Evolutionary conservation across 208 protist genomes (phyloP), one percentile per base, ranked within the genome.

Genomic region (Trypanosoma mega): DNA sequence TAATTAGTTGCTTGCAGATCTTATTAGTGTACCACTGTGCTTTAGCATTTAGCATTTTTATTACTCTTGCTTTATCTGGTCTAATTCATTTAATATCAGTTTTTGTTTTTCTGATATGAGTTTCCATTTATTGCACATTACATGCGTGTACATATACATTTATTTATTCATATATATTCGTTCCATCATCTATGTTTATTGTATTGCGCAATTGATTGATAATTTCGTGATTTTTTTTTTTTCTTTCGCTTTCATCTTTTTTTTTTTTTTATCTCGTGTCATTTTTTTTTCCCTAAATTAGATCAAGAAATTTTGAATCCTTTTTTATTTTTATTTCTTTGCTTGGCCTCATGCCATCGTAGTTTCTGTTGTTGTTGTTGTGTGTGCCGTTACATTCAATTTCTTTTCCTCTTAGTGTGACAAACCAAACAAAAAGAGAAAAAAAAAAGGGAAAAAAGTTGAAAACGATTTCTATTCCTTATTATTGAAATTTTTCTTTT

Each of bases 251-350:
- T 24, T 53, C 21, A 6, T 20, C 26, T 39, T 21, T 37, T 12
- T 36, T 61, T 54, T 66, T 45, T 51, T 46, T 50, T 67, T 39
- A 12, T 57, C 23, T 60, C 44, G 53, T 24, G 37, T n/a, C n/a
- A 31, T 47, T 46, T 65, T 36, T 14, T 57, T n/a, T n/a, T n/a
- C n/a, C n/a, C n/a, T n/a, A n/a, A n/a, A n/a, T n/a, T n/a, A n/a
- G n/a, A n/a, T n/a, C n/a, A n/a, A n/a, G n/a, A n/a, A n/a, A n/a
- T n/a, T n/a, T n/a, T n/a, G n/a, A n/a, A n/a, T n/a, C n/a, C n/a
- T 43, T 57, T 23, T 29, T 67, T 60, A 43, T 24, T 56, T 66
- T 56, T 56, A 41, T 57, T 20, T 48, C 4, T 56, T 37, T 56
- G 1, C 44, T 11, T 20, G n/a, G 66, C 50, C 58, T 43, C 48